These are phyloP conservation scores for Iberis pinnata DNA, from an alignment of 345 rosid genomes.

Conservation along the genomic window DNA sequence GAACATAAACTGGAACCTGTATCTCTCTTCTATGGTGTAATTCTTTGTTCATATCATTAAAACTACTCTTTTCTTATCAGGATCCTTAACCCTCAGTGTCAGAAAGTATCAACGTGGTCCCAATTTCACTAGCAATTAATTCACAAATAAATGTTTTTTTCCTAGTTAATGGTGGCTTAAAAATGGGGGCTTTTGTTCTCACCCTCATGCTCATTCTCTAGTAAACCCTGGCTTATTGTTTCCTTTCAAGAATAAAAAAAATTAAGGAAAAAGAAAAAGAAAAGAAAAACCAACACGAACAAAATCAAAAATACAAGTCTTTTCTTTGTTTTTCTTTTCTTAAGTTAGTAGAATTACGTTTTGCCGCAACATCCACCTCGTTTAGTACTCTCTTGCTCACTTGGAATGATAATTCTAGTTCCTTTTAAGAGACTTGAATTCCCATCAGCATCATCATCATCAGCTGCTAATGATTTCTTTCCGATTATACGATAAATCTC, in stretches of 20 bases:
- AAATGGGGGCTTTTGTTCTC: not conserved
- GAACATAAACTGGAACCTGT: too few relatives aligned
- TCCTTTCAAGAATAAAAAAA: slow-evolving; percentile 23
- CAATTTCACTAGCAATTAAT: too few relatives aligned
- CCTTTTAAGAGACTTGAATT: slow-evolving; percentile 56
- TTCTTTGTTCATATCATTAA: too few relatives aligned
- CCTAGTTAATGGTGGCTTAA: too few relatives aligned
- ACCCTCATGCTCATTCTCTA: slow-evolving; percentile 4
- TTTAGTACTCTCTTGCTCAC: slow-evolving; percentile 36
- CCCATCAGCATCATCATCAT: slow-evolving; percentile 40
- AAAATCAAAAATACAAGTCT: not conserved
- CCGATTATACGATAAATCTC: slow-evolving; percentile 68
- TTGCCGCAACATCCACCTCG: slow-evolving; percentile 56
- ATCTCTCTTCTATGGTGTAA: too few relatives aligned
- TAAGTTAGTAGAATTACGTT: slow-evolving; percentile 12
- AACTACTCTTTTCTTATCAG: too few relatives aligned
- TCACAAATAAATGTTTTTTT: too few relatives aligned
- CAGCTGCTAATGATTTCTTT: slow-evolving; percentile 60
- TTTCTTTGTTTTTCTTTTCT: not conserved
- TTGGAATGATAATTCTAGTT: slow-evolving; percentile 58
- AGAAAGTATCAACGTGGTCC: too few relatives aligned
- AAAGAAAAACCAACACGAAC: not conserved
- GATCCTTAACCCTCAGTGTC: too few relatives aligned
- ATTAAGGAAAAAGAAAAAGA: slow-evolving; percentile 9
- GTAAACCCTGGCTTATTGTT: slow-evolving; percentile 21